A percentile compares a stretch with the other conserved stretches of the same genome.
Conservation (phyloP, 768 basidiomycete species). For the Auricularia heimuer region DNA sequence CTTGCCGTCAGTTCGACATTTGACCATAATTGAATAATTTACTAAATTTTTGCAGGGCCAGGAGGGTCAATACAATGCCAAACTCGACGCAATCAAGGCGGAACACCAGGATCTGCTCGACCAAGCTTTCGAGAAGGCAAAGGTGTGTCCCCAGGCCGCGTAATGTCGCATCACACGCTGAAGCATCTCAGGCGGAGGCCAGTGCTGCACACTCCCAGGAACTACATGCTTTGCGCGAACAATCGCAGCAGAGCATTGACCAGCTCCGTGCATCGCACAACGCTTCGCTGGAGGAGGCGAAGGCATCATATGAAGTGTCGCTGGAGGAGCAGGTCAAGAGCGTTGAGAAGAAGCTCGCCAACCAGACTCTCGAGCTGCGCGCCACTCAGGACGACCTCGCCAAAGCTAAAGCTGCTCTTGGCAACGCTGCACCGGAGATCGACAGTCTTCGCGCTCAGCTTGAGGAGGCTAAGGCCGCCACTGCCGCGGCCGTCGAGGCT, state of each 20-base stretch:
- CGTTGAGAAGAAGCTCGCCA: slow-evolving; percentile 54
- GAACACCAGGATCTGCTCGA: slow-evolving; percentile 13
- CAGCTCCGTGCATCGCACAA: slow-evolving; percentile 59
- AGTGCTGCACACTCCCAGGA: slow-evolving; percentile 57
- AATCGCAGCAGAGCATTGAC: slow-evolving; percentile 55
- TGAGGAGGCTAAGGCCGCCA: slow-evolving; percentile 35
- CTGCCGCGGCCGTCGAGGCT: slow-evolving; percentile 15
- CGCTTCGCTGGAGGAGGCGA: slow-evolving; percentile 48
- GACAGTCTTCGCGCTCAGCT: slow-evolving; percentile 51
- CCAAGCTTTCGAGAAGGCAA: slow-evolving; percentile 65
- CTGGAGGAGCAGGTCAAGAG: slow-evolving; percentile 47
- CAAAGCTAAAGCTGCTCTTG: slow-evolving; percentile 57
- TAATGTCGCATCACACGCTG: neutral
- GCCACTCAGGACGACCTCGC: slow-evolving; percentile 76
- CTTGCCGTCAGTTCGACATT: neutral
- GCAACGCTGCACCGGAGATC: slow-evolving; percentile 43
- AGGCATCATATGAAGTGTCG: slow-evolving; percentile 50
- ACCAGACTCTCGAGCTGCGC: slow-evolving; percentile 61
- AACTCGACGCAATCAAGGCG: slow-evolving; percentile 37
- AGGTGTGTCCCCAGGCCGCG: slow-evolving; percentile 35
- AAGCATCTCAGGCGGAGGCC: slow-evolving; percentile 49
- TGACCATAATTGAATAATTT: neutral
- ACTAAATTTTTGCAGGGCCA: slow-evolving; percentile 37
- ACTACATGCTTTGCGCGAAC: slow-evolving; percentile 56
- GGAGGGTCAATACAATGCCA: slow-evolving; percentile 56